A percentile compares a stretch with the other conserved stretches of the same genome.
Evolutionary conservation across 176 grass and related monocot genomes (phyloP).

Genomic region (Pharus latifolius): DNA sequence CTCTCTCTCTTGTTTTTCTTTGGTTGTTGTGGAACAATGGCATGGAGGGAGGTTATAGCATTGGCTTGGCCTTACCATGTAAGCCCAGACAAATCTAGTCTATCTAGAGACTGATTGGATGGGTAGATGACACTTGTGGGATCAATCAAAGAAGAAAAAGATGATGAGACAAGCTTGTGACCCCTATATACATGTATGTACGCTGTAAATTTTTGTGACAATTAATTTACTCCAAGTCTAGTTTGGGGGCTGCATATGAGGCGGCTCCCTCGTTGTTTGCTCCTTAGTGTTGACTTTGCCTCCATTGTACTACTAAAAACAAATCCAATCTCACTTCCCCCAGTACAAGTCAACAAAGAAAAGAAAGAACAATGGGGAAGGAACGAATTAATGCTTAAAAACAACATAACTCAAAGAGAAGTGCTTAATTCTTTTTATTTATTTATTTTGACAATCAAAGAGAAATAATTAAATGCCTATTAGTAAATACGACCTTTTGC

Average conservation of each 20-base stretch:
- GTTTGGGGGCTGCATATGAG: not conserved
- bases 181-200: not conserved
- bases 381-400: too few relatives aligned
- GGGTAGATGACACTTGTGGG: not conserved
- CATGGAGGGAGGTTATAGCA: not conserved
- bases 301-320: not conserved
- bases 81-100: conserved; percentile 11
- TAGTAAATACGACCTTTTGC: too few relatives aligned
- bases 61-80: conserved; percentile 4
- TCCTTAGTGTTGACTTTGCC: not conserved
- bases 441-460: too few relatives aligned
- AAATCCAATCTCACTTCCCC: not conserved
- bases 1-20: not conserved
- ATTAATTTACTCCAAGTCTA: conserved; percentile 6
- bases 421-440: too few relatives aligned
- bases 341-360: too few relatives aligned
- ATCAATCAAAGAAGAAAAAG: not conserved
- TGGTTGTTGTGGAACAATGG: not conserved
- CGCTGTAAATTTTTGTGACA: not conserved
- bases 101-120: not conserved
- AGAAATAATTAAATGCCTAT: too few relatives aligned
- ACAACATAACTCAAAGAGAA: too few relatives aligned
- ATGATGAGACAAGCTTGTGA: not conserved
- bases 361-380: too few relatives aligned
- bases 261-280: not conserved